These are phyloP conservation scores for Collybia sordida DNA, from an alignment of 768 basidiomycete species.

Conservation along the genomic window DNA sequence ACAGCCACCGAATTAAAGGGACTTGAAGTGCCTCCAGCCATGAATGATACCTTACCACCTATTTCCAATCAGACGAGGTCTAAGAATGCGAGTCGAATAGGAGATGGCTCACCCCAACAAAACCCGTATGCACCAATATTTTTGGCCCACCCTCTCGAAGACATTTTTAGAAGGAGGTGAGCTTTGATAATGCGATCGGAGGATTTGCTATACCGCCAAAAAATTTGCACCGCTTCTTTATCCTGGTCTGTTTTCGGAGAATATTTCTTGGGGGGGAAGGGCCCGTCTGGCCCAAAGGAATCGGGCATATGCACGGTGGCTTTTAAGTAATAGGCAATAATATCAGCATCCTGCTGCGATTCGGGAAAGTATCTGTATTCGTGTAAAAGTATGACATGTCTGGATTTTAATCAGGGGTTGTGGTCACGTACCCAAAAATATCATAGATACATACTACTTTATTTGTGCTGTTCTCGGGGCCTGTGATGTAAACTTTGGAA, in stretches of 20 bases:
- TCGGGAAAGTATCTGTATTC: constrained; percentile 52
- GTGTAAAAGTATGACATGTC: background rate
- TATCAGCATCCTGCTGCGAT: constrained; percentile 66
- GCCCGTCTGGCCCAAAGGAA: constrained; percentile 54
- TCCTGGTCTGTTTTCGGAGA: constrained; percentile 55
- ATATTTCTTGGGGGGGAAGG: constrained; percentile 48
- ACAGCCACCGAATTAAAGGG: constrained; percentile 50
- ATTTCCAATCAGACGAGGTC: background rate
- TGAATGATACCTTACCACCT: constrained; percentile 54
- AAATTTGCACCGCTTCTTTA: constrained; percentile 54
- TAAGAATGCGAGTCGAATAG: background rate
- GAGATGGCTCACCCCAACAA: constrained; percentile 49
- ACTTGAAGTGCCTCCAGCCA: constrained; percentile 35
- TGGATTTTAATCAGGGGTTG: background rate
- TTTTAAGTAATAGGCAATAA: constrained; percentile 50
- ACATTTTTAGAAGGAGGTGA: constrained; percentile 37
- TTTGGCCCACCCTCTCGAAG: constrained; percentile 43
- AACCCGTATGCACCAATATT: constrained; percentile 52
- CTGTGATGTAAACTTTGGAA: constrained; percentile 51
- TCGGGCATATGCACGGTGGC: constrained; percentile 67
- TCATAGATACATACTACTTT: constrained; percentile 61
- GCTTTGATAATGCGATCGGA: constrained; percentile 34
- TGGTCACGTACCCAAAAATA: constrained; percentile 52
- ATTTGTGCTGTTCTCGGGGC: constrained; percentile 44
- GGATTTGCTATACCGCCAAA: constrained; percentile 55